Evolutionary conservation across 495 filamentous ascomycete genomes (phyloP).

Genomic region (Aspergillus indologenus): DNA sequence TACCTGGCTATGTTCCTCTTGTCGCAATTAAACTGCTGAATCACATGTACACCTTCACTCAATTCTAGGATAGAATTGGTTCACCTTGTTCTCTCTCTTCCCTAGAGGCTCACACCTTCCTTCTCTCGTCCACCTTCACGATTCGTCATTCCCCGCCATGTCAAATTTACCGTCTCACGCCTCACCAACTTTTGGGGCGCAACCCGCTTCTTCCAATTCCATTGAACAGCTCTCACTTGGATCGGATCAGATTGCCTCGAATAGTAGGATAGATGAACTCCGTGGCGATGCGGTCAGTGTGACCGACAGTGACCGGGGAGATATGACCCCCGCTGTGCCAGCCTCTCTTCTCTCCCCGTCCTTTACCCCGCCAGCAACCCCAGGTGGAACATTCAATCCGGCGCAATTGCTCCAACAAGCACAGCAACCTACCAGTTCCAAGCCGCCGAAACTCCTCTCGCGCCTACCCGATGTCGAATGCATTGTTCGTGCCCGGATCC

Average conservation of each 20-base stretch:
- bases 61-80: too few species aligned
- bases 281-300: constrained; percentile 23
- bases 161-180: constrained; percentile 50
- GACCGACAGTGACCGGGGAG: constrained; percentile 21
- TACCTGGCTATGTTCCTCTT: not conserved
- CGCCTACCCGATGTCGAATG: constrained; percentile 73
- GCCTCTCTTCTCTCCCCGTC: constrained; percentile 65
- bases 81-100: not conserved
- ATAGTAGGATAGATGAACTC: constrained; percentile 17
- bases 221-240: constrained; percentile 28
- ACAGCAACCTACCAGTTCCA: constrained; percentile 35
- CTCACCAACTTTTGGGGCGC: constrained; percentile 49
- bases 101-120: not conserved
- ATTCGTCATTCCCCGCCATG: constrained; percentile 33
- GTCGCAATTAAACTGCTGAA: not conserved
- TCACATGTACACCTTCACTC: not conserved
- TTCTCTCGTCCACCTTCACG: not conserved
- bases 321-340: constrained; percentile 42
- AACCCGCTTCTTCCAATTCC: constrained; percentile 25
- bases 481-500: constrained; percentile 79
- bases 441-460: constrained; percentile 64
- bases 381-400: constrained; percentile 60
- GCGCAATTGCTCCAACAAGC: constrained; percentile 37
- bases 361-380: constrained; percentile 74
- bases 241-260: constrained; percentile 9